phyloP scores from a whole-genome alignment of 441 rosid genomes.

The Jatropha multifida region DNA sequence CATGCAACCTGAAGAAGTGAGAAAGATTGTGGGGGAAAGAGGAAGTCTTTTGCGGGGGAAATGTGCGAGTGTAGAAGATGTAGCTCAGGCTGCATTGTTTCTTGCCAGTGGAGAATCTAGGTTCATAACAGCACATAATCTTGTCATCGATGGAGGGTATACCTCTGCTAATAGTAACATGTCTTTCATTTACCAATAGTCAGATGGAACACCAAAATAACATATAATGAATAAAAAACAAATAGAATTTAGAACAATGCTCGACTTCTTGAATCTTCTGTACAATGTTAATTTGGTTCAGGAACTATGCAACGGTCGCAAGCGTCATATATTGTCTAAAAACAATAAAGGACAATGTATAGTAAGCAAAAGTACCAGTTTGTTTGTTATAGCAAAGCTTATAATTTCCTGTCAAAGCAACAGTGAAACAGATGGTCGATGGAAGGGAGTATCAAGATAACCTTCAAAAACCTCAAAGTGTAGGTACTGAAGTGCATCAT shows the following conservation, averaged over 20 bases:
- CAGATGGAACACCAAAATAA: not conserved
- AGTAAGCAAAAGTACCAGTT: too few relatives aligned
- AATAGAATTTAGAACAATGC: not conserved
- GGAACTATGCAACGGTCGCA: too few relatives aligned
- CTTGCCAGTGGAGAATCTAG: slow-evolving; percentile 66
- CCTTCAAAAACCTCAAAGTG: not conserved
- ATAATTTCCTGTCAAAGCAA: too few relatives aligned
- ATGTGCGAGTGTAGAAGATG: slow-evolving; percentile 52
- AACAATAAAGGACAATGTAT: too few relatives aligned
- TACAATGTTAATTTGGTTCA: too few relatives aligned
- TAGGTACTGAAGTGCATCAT: not conserved
- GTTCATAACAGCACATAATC: slow-evolving; percentile 72
- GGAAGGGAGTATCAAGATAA: too few relatives aligned
- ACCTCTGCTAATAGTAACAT: slow-evolving; percentile 50
- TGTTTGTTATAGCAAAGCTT: too few relatives aligned
- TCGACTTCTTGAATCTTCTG: too few relatives aligned
- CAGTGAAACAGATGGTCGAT: too few relatives aligned
- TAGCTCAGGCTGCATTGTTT: slow-evolving; percentile 71
- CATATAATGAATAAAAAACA: not conserved
- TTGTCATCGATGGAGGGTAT: slow-evolving; percentile 75
- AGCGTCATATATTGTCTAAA: too few relatives aligned
- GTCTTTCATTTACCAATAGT: slow-evolving; percentile 50
- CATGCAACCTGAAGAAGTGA: slow-evolving; percentile 44
- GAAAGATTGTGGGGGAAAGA: slow-evolving; percentile 43
- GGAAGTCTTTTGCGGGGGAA: slow-evolving; percentile 70